phyloP scores from a whole-genome alignment of 768 basidiomycete genomes.

The Rickenella mellea region DNA sequence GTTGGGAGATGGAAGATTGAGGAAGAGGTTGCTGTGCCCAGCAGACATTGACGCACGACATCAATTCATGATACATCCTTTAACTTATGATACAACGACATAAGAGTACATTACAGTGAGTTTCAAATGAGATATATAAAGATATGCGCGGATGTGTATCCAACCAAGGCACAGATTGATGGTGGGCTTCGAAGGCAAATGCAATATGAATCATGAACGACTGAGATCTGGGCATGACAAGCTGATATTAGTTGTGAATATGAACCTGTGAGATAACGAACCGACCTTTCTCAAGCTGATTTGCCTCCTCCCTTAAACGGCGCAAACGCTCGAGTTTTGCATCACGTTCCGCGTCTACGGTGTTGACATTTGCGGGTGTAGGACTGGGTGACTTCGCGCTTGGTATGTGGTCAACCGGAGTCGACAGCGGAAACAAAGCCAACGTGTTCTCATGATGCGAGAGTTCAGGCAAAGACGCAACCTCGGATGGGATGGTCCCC shows the following conservation, averaged over 20 bases:
- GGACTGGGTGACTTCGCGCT: no score
- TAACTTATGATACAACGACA: not conserved
- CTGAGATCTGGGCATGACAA: no score
- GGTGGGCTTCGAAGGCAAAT: not conserved
- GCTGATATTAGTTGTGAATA: no score
- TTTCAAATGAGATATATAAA: not conserved
- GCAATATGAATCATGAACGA: slow-evolving; percentile 1
- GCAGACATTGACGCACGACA: slow-evolving; percentile 49
- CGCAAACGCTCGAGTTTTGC: slow-evolving; percentile 22
- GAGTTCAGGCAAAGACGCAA: no score
- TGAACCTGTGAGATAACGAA: slow-evolving; percentile 8
- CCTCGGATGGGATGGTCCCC: no score
- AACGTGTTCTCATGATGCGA: no score
- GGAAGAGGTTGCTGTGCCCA: slow-evolving; percentile 53
- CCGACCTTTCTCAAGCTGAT: slow-evolving; percentile 24
- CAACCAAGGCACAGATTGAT: not conserved
- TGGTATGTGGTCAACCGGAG: no score
- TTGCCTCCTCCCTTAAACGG: slow-evolving; percentile 23
- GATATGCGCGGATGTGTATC: not conserved
- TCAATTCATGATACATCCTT: not conserved
- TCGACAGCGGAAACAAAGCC: no score
- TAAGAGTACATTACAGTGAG: not conserved
- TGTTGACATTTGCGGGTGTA: no score
- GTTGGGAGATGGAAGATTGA: slow-evolving; percentile 87
- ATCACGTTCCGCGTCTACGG: slow-evolving; percentile 15